These are phyloP conservation scores for Lophiostoma macrostomum DNA, from an alignment of 495 filamentous ascomycete genomes.

Conservation along the genomic window DNA sequence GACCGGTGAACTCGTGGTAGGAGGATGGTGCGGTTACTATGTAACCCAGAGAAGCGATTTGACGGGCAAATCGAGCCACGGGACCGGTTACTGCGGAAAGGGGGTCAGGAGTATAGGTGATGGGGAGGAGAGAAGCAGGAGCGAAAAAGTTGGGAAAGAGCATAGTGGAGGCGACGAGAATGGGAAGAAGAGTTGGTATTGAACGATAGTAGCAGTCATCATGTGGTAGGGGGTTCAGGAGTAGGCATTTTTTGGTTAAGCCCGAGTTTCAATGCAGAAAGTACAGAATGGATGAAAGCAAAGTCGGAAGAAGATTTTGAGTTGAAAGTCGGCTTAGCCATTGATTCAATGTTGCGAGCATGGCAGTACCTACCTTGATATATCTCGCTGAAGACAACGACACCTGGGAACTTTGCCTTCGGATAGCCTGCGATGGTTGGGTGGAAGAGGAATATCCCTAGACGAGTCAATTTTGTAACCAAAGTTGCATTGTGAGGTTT, in stretches of 20 bases:
- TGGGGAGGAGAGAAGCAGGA: not conserved
- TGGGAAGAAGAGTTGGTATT: too few relatives aligned
- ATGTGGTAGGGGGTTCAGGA: too few relatives aligned
- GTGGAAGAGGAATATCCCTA: conserved; percentile 87
- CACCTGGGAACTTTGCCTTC: conserved; percentile 84
- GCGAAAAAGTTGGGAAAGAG: not conserved
- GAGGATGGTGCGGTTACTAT: conserved; percentile 87
- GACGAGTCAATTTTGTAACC: not conserved
- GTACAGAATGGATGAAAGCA: not conserved
- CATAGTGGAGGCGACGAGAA: not conserved
- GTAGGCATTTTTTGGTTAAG: not conserved
- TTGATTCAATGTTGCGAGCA: too few relatives aligned
- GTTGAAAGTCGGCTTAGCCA: too few relatives aligned
- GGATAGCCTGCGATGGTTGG: conserved; percentile 81
- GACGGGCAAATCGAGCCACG: conserved; percentile 83
- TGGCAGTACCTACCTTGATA: conserved; percentile 81
- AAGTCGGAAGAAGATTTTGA: conserved; percentile 2
- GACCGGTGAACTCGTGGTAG: conserved; percentile 90
- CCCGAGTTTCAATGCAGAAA: not conserved
- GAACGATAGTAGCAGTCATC: too few relatives aligned
- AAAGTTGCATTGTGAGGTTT: not conserved
- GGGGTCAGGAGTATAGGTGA: not conserved
- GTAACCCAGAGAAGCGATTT: conserved; percentile 91
- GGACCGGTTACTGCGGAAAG: conserved; percentile 76
- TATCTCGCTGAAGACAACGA: conserved; percentile 91